Evolutionary conservation across 2,329 filamentous ascomycete species (phyloP).

Genomic region (Chaetomium strumarium): DNA sequence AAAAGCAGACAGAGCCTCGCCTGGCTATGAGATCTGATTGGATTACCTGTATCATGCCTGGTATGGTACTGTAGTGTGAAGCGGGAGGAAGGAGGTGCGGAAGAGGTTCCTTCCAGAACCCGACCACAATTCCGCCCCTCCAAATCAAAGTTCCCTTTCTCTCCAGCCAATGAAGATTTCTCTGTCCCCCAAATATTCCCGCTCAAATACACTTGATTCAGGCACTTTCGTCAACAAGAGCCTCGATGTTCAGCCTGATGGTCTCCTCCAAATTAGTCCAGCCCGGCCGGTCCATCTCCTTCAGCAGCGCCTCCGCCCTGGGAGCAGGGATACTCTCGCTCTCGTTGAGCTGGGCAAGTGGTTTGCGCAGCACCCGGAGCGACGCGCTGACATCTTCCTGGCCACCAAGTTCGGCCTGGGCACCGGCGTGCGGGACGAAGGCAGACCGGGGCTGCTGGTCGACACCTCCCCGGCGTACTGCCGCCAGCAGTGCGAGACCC

Average conservation of each 20-base stretch:
- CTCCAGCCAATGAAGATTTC: too few species aligned
- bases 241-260: background rate
- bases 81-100: too few species aligned
- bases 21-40: too few species aligned
- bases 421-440: conserved; percentile 15
- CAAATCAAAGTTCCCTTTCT: too few species aligned
- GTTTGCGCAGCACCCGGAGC: conserved; percentile 38
- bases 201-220: too few species aligned
- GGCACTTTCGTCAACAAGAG: background rate
- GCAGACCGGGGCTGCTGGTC: conserved; percentile 21
- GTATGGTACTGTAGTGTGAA: too few species aligned
- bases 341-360: conserved; percentile 24
- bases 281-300: background rate
- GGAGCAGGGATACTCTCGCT: background rate
- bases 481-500: conserved; percentile 28
- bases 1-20: too few species aligned
- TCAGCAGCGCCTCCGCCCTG: background rate
- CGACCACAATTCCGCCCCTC: too few species aligned
- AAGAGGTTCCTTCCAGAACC: too few species aligned
- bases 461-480: conserved; percentile 30
- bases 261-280: background rate
- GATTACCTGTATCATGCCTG: too few species aligned
- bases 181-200: too few species aligned
- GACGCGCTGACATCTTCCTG: conserved; percentile 43
- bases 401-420: conserved; percentile 47